Base-by-base conservation (phyloP, 495 filamentous ascomycete genomes). In the Daldinia loculata region DNA sequence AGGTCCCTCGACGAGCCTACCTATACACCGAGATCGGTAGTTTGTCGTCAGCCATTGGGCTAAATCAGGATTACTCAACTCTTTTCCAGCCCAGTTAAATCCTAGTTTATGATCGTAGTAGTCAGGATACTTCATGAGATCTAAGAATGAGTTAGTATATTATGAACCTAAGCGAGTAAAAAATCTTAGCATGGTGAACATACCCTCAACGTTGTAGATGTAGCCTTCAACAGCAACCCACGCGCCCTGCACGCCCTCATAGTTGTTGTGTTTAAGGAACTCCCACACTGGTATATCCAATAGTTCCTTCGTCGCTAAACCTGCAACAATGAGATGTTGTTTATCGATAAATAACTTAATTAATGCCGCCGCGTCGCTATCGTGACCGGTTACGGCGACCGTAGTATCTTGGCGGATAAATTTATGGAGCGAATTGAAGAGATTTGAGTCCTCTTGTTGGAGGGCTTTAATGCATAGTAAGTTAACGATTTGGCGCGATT, bases 171-270 rank as follows among this genome's bases (percentile, higher is more conserved):
- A 6, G 19, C 17, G 19, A 48, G 9, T 19, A 4, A 24, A 17
- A 17, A 24, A 6, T 17, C 4, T 24, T 19, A 36, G 6, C 11
- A 32, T 5, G 36, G 4, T 15, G n/a, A 61, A 61, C 56, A 19
- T 55, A 67, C 64, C 12, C 14, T 34, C 60, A 4, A 60, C 48
- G 7, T 67, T 67, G 12, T 61, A 67, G 9, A 61, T n/a, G 4
- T 45, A 61, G 5, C 24, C 50, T 6, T 36, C 15, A 1, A 55
- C 4, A n/a, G 17, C 12, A 29, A 61, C 50, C 6, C 32, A 34
- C 12, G 56, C 56, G 1, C 64, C 64, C 7, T 19, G 6, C n/a
- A 4, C 4, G 11, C 27, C 29, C 0, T 24, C 9, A 27, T 55
- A 14, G 14, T 61, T 19, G 29, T 27, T 48, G n/a, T 61, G 32